These are phyloP conservation scores for Osmozyma mogii DNA, from an alignment of 805 yeast species.

Conservation along the genomic window DNA sequence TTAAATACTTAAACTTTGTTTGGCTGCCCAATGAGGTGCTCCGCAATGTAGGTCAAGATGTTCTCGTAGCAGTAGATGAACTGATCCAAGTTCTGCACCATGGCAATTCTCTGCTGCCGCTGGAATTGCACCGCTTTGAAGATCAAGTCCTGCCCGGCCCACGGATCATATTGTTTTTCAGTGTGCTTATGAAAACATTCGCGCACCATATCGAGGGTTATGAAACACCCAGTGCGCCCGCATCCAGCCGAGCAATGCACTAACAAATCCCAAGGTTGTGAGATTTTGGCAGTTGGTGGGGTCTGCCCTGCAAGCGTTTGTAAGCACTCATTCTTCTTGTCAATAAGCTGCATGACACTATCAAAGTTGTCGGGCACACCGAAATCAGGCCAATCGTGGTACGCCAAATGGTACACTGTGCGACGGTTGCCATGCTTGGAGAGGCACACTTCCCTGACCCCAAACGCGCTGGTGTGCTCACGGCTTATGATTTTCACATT, in stretches of 20 bases:
- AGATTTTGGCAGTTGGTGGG: background rate
- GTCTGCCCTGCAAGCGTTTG: slow-evolving; percentile 4
- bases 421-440: slow-evolving; percentile 7
- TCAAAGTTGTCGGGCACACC: slow-evolving; percentile 31
- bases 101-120: slow-evolving; percentile 67
- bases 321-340: slow-evolving; percentile 23
- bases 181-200: slow-evolving; percentile 19
- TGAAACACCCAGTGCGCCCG: slow-evolving; percentile 49
- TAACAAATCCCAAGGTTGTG: slow-evolving; percentile 15
- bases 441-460: slow-evolving; percentile 6
- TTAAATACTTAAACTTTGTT: no score
- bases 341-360: slow-evolving; percentile 25
- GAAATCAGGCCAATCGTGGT: slow-evolving; percentile 40
- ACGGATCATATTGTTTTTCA: slow-evolving; percentile 27
- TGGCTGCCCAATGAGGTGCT: no score
- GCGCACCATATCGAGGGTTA: slow-evolving; percentile 36
- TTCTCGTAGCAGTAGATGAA: slow-evolving; percentile 65
- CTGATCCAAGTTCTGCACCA: slow-evolving; percentile 80
- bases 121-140: slow-evolving; percentile 57
- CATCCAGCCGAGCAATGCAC: slow-evolving; percentile 59
- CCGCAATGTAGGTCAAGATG: no score
- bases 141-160: slow-evolving; percentile 43
- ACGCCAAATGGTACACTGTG: slow-evolving; percentile 32
- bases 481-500: slow-evolving; percentile 6
- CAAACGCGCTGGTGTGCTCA: slow-evolving; percentile 10